phyloP scores from a whole-genome alignment of 257 asterid genomes.

The Vinca minor region DNA sequence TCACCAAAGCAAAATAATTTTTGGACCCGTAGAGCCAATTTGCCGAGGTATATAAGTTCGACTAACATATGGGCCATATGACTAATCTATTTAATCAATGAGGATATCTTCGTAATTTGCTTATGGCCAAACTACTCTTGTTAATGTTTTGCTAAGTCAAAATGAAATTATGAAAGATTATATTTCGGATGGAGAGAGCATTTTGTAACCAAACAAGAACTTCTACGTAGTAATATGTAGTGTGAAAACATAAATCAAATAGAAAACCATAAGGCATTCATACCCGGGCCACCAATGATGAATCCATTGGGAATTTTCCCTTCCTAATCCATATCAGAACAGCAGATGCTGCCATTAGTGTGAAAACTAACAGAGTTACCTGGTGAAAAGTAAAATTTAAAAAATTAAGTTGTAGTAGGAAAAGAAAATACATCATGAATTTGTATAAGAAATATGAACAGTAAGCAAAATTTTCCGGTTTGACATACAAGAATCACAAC shows the following conservation, averaged over 20 bases:
- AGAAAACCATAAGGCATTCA: constrained; percentile 11
- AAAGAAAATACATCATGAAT: constrained; percentile 3
- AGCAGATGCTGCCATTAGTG: constrained; percentile 57
- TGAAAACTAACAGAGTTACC: constrained; percentile 59
- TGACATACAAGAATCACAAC: constrained; percentile 64
- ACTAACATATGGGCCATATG: too few species aligned
- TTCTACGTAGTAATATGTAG: not conserved
- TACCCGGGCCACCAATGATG: constrained; percentile 78
- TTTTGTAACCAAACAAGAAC: too few species aligned
- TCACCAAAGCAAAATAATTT: too few species aligned
- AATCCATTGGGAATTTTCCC: constrained; percentile 47
- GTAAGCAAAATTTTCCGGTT: not conserved
- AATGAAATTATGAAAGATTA: too few species aligned
- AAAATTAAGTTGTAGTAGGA: constrained; percentile 11
- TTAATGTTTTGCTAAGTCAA: too few species aligned
- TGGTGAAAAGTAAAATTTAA: constrained; percentile 29
- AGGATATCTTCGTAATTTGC: too few species aligned
- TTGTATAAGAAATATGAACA: not conserved
- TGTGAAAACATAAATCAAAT: not conserved
- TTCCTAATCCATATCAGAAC: constrained; percentile 78
- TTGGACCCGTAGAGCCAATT: too few species aligned
- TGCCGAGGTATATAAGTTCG: too few species aligned
- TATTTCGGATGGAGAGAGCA: too few species aligned
- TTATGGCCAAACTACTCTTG: too few species aligned
- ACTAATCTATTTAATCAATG: too few species aligned